These are phyloP conservation scores for Pichia sp. DNA, from an alignment of 1,139 yeast species.

Conservation along the genomic window DNA sequence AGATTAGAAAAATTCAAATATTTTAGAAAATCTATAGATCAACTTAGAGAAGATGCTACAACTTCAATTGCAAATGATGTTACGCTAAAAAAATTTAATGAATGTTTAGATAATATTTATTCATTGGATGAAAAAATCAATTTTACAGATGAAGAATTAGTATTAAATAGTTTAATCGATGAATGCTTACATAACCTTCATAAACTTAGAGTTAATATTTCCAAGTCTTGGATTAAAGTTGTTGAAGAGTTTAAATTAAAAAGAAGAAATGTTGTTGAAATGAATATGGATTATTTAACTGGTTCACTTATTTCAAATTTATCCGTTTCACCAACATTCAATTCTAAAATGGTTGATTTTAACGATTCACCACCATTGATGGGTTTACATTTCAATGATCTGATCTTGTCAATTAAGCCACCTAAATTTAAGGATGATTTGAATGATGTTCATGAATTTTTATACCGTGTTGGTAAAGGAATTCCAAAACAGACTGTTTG, in stretches of 20 bases:
- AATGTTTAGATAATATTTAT: neutral
- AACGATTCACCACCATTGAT: conserved; percentile 60
- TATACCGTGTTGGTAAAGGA: conserved; percentile 74
- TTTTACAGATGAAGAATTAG: too few relatives aligned
- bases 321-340: conserved; percentile 34
- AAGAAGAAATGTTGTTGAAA: conserved; percentile 41
- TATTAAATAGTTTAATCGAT: neutral
- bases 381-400: conserved; percentile 46
- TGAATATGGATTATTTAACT: conserved; percentile 49
- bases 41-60: neutral
- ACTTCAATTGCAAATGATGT: neutral
- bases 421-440: conserved; percentile 49
- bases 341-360: conserved; percentile 53
- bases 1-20: conserved; percentile 52
- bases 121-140: neutral
- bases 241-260: conserved; percentile 41
- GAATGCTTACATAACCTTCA: conserved; percentile 17
- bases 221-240: conserved; percentile 62
- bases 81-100: neutral
- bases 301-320: conserved; percentile 28
- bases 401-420: conserved; percentile 47
- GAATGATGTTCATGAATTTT: conserved; percentile 49
- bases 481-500: conserved; percentile 65
- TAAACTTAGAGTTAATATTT: conserved; percentile 37
- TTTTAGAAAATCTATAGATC: conserved; percentile 38